phyloP scores from a whole-genome alignment of 73 alveolate species.

The Paramecium bursaria region DNA sequence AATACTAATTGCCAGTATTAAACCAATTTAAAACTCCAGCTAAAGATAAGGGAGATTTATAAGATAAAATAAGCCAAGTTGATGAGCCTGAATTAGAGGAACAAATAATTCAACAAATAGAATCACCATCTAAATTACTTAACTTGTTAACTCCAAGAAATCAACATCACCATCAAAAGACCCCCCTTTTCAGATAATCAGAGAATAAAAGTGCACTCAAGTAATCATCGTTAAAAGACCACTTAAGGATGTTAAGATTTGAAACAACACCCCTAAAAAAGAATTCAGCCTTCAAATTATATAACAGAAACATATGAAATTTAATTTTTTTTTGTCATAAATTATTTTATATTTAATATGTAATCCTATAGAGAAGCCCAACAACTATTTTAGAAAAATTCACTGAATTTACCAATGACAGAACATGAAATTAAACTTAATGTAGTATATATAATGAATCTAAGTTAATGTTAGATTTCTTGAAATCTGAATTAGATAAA shows the following conservation, averaged over 20 bases:
- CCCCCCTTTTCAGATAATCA: neutral
- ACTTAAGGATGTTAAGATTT: constrained; percentile 29
- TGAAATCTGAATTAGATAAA: constrained; percentile 49
- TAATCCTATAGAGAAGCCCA: constrained; percentile 47
- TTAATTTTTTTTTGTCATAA: too few species aligned
- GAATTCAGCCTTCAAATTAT: constrained; percentile 59
- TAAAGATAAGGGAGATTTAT: neutral
- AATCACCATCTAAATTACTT: constrained; percentile 44
- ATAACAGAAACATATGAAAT: too few species aligned
- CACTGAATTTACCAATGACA: constrained; percentile 60
- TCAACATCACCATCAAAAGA: constrained; percentile 49
- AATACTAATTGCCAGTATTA: constrained; percentile 41
- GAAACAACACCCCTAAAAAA: constrained; percentile 58
- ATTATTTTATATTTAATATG: too few species aligned
- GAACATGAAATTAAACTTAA: constrained; percentile 55
- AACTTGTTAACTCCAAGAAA: constrained; percentile 44
- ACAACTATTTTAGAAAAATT: constrained; percentile 50
- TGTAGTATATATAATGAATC: constrained; percentile 40
- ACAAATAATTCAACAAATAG: constrained; percentile 29
- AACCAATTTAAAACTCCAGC: constrained; percentile 52
- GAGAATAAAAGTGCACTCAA: constrained; percentile 12
- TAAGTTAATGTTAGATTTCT: constrained; percentile 41
- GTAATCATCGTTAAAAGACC: constrained; percentile 32
- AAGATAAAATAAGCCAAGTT: neutral
- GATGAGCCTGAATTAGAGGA: constrained; percentile 22